Base-by-base conservation (phyloP, 768 basidiomycete genomes). In the Imleria badia region DNA sequence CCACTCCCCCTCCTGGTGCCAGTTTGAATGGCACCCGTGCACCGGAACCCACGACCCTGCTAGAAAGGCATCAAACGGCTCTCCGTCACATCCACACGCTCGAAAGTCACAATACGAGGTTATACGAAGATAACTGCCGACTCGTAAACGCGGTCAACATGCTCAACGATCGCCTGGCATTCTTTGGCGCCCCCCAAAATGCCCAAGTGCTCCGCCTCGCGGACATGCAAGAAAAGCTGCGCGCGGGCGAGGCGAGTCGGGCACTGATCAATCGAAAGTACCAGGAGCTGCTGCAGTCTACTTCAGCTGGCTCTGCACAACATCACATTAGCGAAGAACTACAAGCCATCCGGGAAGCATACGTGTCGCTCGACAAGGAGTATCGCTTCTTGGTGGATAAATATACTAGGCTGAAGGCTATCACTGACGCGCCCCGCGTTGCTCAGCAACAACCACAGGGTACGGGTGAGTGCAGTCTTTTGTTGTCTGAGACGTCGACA, bases 21-120 rank as follows among this genome's bases (percentile, higher is more conserved):
- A 17, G 38, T 20, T 12, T 26, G 17, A 23, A 43, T 17, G 80
- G 77, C 65, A 74, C 74, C 13, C 81, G 76, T 59, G 69, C 79
- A 22, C 60, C 70, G 5, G 81, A 81, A 56, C 72, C 70, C 57
- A 75, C 79, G 19, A 71, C 74, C 7, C 71, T 81, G 11, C 45
- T 41, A 17, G 67, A 72, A 17, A 58, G 34, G 8, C 43, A 61
- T 48, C 59, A 63, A 22, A n/a, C 31, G 14, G 38, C 56, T 54
- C 49, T 72, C 5, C 72, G 70, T 43, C 75, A 66, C 33, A 45
- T 82, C 31, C 68, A 68, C 30, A 45, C 59, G 1, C 55, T 73
- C 17, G 55, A 72, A 52, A 3, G 20, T 9, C 64, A 72, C 9
- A 73, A 74, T 39, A 38, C 61, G 48, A 73, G 66, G 51, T 54